Evolutionary conservation across 495 filamentous ascomycete genomes (phyloP).

Genomic region (Pyrenula aspistea): DNA sequence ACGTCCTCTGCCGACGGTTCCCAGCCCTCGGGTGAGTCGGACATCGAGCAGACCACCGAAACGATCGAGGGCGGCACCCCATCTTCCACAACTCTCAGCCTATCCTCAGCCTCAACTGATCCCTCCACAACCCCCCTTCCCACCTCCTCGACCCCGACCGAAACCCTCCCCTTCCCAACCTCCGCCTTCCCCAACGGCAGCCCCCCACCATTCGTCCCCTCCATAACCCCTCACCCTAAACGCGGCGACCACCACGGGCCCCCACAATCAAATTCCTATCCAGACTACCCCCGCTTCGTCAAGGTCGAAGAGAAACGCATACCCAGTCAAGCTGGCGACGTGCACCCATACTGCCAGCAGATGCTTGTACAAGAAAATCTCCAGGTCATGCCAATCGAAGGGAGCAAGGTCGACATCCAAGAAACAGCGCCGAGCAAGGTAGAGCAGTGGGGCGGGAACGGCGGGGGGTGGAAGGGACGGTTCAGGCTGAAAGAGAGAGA

Average conservation of each 20-base stretch:
- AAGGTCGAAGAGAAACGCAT: slow-evolving; percentile 73
- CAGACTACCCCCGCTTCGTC: slow-evolving; percentile 55
- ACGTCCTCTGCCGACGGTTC: slow-evolving; percentile 4
- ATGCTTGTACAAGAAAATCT: slow-evolving; percentile 48
- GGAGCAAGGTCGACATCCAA: neutral
- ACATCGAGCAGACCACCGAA: slow-evolving; percentile 2
- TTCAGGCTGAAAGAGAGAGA: neutral
- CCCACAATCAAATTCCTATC: slow-evolving; percentile 9
- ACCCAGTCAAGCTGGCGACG: slow-evolving; percentile 17
- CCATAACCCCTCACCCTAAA: neutral
- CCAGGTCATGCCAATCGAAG: slow-evolving; percentile 17
- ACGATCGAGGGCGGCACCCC: neutral
- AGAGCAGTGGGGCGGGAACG: too few species aligned
- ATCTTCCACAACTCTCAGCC: slow-evolving; percentile 3
- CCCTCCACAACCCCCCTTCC: neutral
- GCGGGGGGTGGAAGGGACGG: neutral
- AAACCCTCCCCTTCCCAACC: neutral
- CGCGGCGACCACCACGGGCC: neutral
- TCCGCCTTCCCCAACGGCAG: neutral
- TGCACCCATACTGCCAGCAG: slow-evolving; percentile 56
- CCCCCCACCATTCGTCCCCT: neutral
- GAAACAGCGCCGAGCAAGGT: neutral
- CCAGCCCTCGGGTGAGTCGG: neutral
- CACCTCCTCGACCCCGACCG: neutral
- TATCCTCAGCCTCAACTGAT: neutral